Base-by-base conservation (phyloP, 305 asterid species). In the Rubia peregrina region DNA sequence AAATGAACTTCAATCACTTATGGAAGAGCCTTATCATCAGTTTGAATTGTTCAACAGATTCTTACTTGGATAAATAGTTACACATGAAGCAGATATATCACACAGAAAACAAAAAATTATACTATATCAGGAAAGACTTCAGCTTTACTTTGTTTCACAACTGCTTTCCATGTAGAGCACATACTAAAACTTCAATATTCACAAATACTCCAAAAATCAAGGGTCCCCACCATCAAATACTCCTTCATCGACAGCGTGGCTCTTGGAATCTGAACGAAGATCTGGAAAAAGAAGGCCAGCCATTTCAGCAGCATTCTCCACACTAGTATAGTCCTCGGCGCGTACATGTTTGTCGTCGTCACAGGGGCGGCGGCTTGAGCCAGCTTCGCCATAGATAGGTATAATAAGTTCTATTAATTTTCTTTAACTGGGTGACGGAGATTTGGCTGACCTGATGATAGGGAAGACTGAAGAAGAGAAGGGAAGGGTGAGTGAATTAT, bases 281-380 rank as follows among this genome's bases (percentile, higher is more conserved):
- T 88, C 93, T 85, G 97, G 75, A 87, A 89, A 82, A 91, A 85
- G 85, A 94, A 89, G 30, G 81, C 82, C 48, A 94, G 68, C 96
- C 97, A 94, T 88, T 88, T 89, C 67, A 94, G 72, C 61, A 94
- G 85, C 55, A 90, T 76, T 75, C 91, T 82, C 98, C 98, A 94
- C 59, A 85, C 87, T 80, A 85, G 93, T 53, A 87, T 65, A 69
- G 90, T 87, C 82, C 88, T 87, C 75, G 96, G 95, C 75, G 95
- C 87, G 89, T 89, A 87, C 38, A 87, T 88, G 51, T 85, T 96
- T 70, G 84, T 65, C 44, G 78, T 84, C 13, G 66, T 7, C 13
- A 43, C n/a, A 1, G 66, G 22, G 26, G 67, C 67, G 48, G 85
- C 74, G 65, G 77, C 85, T 74, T 86, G 85, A 68, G 95, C 88